Percentiles rank a stretch among this genome's conserved stretches.
Evolutionary conservation across 345 rosid genomes (phyloP).

Genomic region (Salix udensis): DNA sequence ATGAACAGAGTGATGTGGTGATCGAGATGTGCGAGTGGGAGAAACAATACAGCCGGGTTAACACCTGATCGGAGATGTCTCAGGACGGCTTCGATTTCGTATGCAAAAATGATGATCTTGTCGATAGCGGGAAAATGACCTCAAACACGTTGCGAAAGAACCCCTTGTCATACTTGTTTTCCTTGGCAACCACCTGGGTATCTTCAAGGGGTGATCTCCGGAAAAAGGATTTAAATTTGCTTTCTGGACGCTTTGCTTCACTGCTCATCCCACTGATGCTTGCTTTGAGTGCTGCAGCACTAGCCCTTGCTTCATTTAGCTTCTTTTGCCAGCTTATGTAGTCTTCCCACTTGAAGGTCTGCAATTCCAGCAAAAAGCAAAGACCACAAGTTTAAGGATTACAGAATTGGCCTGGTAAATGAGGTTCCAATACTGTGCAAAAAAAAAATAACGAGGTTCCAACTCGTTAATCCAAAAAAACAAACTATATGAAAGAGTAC

Average conservation of each 20-base stretch:
- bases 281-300: conserved; percentile 60
- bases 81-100: conserved; percentile 36
- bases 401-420: too few relatives aligned
- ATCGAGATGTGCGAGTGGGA: background rate
- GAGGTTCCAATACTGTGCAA: too few relatives aligned
- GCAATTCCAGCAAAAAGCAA: conserved; percentile 13
- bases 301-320: conserved; percentile 67
- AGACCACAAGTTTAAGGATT: background rate
- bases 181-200: conserved; percentile 36
- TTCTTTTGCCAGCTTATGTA: conserved; percentile 70
- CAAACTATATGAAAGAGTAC: background rate
- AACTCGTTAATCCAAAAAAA: too few relatives aligned
- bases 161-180: conserved; percentile 63
- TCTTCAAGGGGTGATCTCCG: conserved; percentile 51
- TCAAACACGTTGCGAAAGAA: conserved; percentile 49
- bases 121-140: conserved; percentile 58
- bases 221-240: conserved; percentile 61
- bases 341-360: conserved; percentile 96
- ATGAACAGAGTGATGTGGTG: too few relatives aligned
- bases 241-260: conserved; percentile 39
- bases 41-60: background rate
- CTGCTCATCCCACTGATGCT: conserved; percentile 37
- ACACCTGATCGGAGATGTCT: background rate
- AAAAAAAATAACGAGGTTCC: too few relatives aligned
- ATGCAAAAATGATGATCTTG: conserved; percentile 41